These are phyloP conservation scores for Tolypocladium cylindrosporum DNA, from an alignment of 2,329 filamentous ascomycete species.

Conservation along the genomic window DNA sequence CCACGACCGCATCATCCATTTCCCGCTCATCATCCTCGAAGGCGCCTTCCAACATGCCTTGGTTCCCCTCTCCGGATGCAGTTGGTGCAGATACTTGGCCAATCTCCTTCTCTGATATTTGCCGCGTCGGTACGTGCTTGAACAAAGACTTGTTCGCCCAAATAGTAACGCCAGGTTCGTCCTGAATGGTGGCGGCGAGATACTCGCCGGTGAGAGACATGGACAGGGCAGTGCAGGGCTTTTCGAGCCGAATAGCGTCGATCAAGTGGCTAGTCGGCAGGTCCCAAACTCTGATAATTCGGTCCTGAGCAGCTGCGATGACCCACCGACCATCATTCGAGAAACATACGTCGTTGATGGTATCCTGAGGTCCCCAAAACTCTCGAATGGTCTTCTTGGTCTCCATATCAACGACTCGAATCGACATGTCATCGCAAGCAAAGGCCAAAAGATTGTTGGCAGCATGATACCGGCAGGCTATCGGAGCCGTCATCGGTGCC, in stretches of 20 bases:
- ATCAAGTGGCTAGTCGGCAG: constrained; percentile 91
- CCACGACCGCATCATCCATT: constrained; percentile 42
- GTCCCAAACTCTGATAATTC: constrained; percentile 82
- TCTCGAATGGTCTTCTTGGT: constrained; percentile 88
- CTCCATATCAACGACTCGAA: constrained; percentile 82
- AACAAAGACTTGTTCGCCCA: constrained; percentile 95
- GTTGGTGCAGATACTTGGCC: constrained; percentile 57
- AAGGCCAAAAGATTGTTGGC: constrained; percentile 80
- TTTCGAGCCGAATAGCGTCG: constrained; percentile 74
- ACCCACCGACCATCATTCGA: constrained; percentile 93
- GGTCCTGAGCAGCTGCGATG: constrained; percentile 74
- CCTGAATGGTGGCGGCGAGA: constrained; percentile 78
- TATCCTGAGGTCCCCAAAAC: constrained; percentile 69
- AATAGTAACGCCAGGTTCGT: constrained; percentile 77
- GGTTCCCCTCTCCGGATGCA: constrained; percentile 71
- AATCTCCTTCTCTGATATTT: constrained; percentile 71
- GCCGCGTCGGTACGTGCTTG: constrained; percentile 74
- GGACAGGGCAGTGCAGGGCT: constrained; percentile 70
- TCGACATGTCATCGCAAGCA: constrained; percentile 78
- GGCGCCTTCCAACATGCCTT: constrained; percentile 65
- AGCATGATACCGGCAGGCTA: constrained; percentile 68
- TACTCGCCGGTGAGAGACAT: constrained; percentile 90
- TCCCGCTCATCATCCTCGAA: constrained; percentile 49
- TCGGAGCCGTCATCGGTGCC: constrained; percentile 64
- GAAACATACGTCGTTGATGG: constrained; percentile 76